Conservation (phyloP, 1,284 basidiomycete species). For the Leccinum variabile region DNA sequence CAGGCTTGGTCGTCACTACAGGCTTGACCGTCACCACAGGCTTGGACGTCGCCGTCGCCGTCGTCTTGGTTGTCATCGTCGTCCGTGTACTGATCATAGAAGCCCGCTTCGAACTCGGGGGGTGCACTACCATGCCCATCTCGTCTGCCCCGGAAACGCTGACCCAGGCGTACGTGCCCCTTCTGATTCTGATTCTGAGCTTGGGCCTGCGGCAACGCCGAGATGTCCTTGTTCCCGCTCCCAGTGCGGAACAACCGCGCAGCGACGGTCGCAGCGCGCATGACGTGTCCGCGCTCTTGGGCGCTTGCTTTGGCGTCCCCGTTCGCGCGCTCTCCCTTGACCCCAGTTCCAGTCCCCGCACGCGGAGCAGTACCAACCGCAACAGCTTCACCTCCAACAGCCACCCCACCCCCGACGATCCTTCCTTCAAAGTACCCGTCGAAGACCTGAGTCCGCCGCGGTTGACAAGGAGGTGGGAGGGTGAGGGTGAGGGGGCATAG, state of each 20-base stretch:
- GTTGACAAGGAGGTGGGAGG: too few relatives aligned
- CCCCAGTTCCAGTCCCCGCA: not conserved
- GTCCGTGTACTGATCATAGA: slow-evolving; percentile 24
- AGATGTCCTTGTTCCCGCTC: not conserved
- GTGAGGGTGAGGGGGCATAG: too few relatives aligned
- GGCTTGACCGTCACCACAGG: not conserved
- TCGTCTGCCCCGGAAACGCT: slow-evolving; percentile 18
- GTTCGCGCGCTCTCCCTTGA: not conserved
- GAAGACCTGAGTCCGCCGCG: too few relatives aligned
- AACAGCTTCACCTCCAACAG: not conserved
- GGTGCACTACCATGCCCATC: slow-evolving; percentile 17
- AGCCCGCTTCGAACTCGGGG: slow-evolving; percentile 5
- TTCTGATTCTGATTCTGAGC: not conserved
- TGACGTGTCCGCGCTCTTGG: not conserved
- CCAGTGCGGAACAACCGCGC: slow-evolving; percentile 23
- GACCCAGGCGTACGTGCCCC: not conserved
- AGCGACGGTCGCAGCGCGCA: slow-evolving; percentile 19
- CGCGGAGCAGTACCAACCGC: not conserved
- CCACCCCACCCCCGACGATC: not conserved
- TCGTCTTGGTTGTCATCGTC: slow-evolving; percentile 9
- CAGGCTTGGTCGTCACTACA: too few relatives aligned
- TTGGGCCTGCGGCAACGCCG: not conserved
- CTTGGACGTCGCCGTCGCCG: not conserved
- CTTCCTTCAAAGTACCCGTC: too few relatives aligned
- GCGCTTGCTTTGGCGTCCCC: not conserved